These are phyloP conservation scores for Fusarium brevicatenulatum DNA, from an alignment of 2,329 filamentous ascomycete species.

Conservation along the genomic window DNA sequence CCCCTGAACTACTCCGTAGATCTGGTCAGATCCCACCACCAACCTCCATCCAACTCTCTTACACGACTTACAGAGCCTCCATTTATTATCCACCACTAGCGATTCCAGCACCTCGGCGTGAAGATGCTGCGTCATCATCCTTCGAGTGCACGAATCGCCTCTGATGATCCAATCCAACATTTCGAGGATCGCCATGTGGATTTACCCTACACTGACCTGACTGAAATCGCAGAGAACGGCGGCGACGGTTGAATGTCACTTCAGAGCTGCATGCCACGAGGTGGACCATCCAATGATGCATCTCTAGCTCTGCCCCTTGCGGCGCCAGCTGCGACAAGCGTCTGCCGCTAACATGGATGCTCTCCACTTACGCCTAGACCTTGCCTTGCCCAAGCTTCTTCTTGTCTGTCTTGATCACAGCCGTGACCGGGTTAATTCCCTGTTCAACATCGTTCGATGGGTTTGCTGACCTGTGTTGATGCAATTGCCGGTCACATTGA, in stretches of 20 bases:
- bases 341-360: constrained; percentile 24
- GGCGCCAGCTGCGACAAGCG: constrained; percentile 36
- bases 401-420: constrained; percentile 9
- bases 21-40: constrained; percentile 3
- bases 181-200: constrained; percentile 1
- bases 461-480: constrained; percentile 8
- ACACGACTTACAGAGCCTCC: constrained; percentile 3
- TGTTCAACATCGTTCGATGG: constrained; percentile 32
- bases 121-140: constrained; percentile 28
- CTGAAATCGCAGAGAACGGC: not conserved
- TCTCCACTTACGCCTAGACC: constrained; percentile 39
- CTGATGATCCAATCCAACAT: constrained; percentile 21
- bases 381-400: constrained; percentile 20
- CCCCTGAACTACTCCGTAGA: constrained; percentile 12
- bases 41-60: constrained; percentile 24
- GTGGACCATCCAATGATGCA: constrained; percentile 39
- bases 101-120: not conserved
- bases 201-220: constrained; percentile 36
- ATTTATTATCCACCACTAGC: constrained; percentile 10
- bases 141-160: not conserved
- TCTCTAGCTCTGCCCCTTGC: constrained; percentile 41
- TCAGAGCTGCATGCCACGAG: constrained; percentile 37
- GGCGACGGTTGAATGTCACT: constrained; percentile 1
- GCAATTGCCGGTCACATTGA: constrained; percentile 1
- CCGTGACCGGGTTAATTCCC: constrained; percentile 30